Conservation (phyloP, 1,139 yeast species). For the Pichia sorboxylosa region DNA sequence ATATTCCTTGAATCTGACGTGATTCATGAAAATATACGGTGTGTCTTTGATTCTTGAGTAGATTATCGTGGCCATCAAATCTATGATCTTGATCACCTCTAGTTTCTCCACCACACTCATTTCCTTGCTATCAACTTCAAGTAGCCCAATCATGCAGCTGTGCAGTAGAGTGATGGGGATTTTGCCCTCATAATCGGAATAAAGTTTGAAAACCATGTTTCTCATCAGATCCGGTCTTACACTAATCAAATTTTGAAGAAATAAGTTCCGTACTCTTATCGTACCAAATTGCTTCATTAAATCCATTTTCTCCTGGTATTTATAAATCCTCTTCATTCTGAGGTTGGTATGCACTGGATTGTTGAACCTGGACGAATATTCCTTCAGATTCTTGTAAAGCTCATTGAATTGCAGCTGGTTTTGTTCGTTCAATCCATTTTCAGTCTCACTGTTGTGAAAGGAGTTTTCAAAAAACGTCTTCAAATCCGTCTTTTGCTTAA, state of each 20-base stretch:
- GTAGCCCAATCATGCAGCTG: conserved; percentile 15
- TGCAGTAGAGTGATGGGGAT: conserved; percentile 18
- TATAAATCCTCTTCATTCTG: conserved; percentile 6
- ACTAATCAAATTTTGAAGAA: conserved; percentile 12
- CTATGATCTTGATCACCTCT: conserved; percentile 14
- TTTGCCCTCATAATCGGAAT: conserved; percentile 14
- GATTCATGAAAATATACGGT: conserved; percentile 8
- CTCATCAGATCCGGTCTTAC: conserved; percentile 11
- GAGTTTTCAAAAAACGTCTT: background rate
- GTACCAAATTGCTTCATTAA: conserved; percentile 10
- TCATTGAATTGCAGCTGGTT: conserved; percentile 6
- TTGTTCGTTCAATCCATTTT: background rate
- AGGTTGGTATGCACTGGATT: background rate
- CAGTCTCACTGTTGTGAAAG: background rate
- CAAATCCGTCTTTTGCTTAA: conserved; percentile 1
- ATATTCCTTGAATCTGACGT: conserved; percentile 11
- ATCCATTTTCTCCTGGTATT: conserved; percentile 9
- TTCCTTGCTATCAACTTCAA: conserved; percentile 8
- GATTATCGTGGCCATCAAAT: conserved; percentile 14
- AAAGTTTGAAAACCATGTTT: conserved; percentile 10
- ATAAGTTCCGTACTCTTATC: conserved; percentile 12
- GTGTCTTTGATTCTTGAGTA: conserved; percentile 1
- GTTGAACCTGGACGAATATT: background rate
- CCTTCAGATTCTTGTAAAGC: conserved; percentile 6
- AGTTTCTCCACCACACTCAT: conserved; percentile 13